A percentile compares a stretch with the other conserved stretches of the same genome.
Evolutionary conservation across 176 grass and related monocot species (phyloP).

Genomic region (Eragrostis curvula): DNA sequence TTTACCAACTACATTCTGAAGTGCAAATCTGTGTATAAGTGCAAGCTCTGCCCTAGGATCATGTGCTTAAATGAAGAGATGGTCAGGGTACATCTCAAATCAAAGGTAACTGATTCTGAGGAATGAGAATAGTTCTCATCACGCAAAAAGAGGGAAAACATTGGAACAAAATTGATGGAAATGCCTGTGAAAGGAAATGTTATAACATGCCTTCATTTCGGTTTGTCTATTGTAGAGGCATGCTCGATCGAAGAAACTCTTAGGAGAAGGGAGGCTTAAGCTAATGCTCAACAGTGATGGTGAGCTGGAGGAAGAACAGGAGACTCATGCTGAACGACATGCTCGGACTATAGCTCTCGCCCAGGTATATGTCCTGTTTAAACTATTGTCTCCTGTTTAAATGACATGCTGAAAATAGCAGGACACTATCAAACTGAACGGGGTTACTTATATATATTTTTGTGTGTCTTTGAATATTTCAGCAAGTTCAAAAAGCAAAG

Average conservation of each 20-base stretch:
- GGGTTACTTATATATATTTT: too few relatives aligned
- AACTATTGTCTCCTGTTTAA: not conserved
- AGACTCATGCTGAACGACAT: constrained; percentile 93
- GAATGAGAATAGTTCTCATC: constrained; percentile 27
- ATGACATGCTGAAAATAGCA: too few relatives aligned
- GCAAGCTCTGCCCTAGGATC: constrained; percentile 87
- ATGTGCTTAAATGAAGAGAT: constrained; percentile 84
- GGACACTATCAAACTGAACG: too few relatives aligned
- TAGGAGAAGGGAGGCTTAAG: constrained; percentile 84
- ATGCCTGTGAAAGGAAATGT: constrained; percentile 9
- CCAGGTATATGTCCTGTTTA: constrained; percentile 47
- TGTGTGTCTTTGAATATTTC: constrained; percentile 41
- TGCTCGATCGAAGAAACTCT: constrained; percentile 81
- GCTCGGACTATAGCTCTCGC: constrained; percentile 77
- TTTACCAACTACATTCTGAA: constrained; percentile 75
- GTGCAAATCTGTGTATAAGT: constrained; percentile 88
- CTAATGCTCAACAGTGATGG: constrained; percentile 90
- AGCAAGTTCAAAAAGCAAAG: constrained; percentile 58
- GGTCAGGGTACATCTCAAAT: constrained; percentile 80
- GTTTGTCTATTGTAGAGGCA: constrained; percentile 61
- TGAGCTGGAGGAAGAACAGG: constrained; percentile 87
- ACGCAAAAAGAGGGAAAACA: not conserved
- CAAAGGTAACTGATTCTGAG: constrained; percentile 66
- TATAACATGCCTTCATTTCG: constrained; percentile 3
- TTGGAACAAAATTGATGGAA: not conserved